A percentile compares a stretch with the other conserved stretches of the same genome.
These are phyloP conservation scores for Vaccinium vitisidaea DNA, from an alignment of 148 eudicot genomes.

Conservation along the genomic window DNA sequence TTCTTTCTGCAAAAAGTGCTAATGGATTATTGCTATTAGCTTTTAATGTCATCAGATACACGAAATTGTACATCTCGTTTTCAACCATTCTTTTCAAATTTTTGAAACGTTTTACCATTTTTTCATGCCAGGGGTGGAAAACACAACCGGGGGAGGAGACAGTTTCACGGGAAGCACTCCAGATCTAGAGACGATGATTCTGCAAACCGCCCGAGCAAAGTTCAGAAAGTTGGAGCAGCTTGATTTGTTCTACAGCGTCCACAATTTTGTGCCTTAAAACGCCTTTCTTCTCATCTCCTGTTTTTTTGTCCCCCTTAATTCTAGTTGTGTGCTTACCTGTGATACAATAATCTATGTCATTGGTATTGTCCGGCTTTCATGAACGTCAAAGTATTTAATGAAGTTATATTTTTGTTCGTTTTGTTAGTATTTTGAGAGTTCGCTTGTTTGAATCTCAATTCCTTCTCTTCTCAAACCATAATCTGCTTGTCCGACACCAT, in stretches of 20 bases:
- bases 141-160: constrained; percentile 51
- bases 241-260: constrained; percentile 14
- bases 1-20: neutral
- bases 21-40: neutral
- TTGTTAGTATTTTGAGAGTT: neutral
- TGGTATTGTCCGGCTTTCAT: neutral
- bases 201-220: constrained; percentile 55
- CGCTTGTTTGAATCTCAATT: neutral
- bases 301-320: neutral
- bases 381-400: neutral
- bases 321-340: neutral
- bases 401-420: constrained; percentile 1
- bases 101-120: neutral
- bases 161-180: constrained; percentile 48
- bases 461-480: neutral
- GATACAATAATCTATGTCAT: neutral
- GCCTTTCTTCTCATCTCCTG: neutral
- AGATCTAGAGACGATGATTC: constrained; percentile 56
- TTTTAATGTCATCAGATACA: neutral
- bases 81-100: neutral
- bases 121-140: constrained; percentile 67
- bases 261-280: constrained; percentile 12
- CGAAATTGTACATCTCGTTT: neutral
- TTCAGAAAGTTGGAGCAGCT: constrained; percentile 49
- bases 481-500: neutral